A percentile compares a stretch with the other conserved stretches of the same genome.
Evolutionary conservation across 192 early-diverging fungal species (phyloP).

Genomic region (Backusella morwellensis): DNA sequence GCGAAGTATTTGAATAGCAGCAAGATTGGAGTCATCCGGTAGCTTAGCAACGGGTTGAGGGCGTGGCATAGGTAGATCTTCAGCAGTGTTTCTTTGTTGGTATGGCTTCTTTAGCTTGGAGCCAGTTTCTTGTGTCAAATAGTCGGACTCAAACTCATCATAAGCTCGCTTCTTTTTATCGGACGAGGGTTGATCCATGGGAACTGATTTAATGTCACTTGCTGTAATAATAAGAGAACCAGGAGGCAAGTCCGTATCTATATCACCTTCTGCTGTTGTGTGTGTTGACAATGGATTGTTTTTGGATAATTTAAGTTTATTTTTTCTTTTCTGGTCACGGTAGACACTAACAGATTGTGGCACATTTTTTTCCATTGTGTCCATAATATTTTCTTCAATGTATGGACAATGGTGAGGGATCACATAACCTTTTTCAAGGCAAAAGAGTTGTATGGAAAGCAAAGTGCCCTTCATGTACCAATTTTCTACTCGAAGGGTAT

Average conservation of each 20-base stretch:
- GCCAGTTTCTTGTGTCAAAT: background rate
- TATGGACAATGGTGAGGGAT: conserved; percentile 34
- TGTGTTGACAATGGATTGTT: background rate
- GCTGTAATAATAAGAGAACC: background rate
- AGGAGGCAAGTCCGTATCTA: background rate
- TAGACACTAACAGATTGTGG: conserved; percentile 33
- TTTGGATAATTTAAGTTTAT: background rate
- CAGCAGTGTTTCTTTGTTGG: background rate
- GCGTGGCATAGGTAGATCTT: background rate
- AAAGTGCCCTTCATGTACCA: conserved; percentile 49
- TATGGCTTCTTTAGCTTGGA: background rate
- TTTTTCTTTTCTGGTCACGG: background rate
- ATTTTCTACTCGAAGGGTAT: conserved; percentile 43
- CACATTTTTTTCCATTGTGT: conserved; percentile 26
- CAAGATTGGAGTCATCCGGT: background rate
- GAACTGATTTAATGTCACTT: background rate
- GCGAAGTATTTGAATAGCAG: background rate
- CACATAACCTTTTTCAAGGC: conserved; percentile 28
- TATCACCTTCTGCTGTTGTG: background rate
- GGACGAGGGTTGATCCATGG: background rate
- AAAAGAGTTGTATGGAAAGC: conserved; percentile 44
- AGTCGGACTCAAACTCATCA: background rate
- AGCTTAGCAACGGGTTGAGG: background rate
- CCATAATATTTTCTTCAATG: conserved; percentile 24
- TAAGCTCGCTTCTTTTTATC: background rate